Evolutionary conservation across 768 basidiomycete species (phyloP).

Genomic region (Termitomyces heimii): DNA sequence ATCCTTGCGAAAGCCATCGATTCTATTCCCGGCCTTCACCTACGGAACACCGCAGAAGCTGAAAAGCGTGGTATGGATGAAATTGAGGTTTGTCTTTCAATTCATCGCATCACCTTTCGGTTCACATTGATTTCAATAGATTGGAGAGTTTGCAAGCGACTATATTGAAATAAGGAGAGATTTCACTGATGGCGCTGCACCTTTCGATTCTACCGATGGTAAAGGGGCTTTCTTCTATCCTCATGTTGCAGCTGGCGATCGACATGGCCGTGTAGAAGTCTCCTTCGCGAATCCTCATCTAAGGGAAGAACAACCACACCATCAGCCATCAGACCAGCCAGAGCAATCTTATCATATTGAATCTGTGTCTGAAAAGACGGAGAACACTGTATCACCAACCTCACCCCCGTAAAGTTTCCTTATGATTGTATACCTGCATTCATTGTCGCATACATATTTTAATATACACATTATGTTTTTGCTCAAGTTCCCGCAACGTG

Average conservation of each 20-base stretch:
- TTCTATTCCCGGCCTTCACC: slow-evolving; percentile 49
- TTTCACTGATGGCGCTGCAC: slow-evolving; percentile 48
- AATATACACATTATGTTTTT: background rate
- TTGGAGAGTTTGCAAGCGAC: slow-evolving; percentile 65
- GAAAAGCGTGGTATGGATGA: slow-evolving; percentile 67
- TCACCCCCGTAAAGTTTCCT: slow-evolving; percentile 7
- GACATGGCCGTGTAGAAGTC: slow-evolving; percentile 32
- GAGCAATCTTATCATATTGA: slow-evolving; percentile 12
- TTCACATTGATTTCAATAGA: slow-evolving; percentile 26
- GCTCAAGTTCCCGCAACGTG: slow-evolving; percentile 6
- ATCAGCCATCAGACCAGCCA: slow-evolving; percentile 1
- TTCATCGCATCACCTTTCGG: background rate
- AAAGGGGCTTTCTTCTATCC: slow-evolving; percentile 15
- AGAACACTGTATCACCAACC: slow-evolving; percentile 16
- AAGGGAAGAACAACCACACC: background rate
- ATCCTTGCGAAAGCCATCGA: slow-evolving; percentile 53
- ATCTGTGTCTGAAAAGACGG: slow-evolving; percentile 26
- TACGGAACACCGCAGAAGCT: slow-evolving; percentile 47
- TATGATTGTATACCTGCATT: slow-evolving; percentile 6
- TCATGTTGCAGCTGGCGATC: slow-evolving; percentile 30
- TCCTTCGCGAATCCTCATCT: slow-evolving; percentile 12
- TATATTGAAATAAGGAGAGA: slow-evolving; percentile 68
- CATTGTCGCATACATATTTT: background rate
- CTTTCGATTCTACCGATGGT: slow-evolving; percentile 25
- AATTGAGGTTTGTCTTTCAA: slow-evolving; percentile 48